These are phyloP conservation scores for Saccharomyces hybrid DNA, from an alignment of 1,139 yeast species.

Conservation along the genomic window DNA sequence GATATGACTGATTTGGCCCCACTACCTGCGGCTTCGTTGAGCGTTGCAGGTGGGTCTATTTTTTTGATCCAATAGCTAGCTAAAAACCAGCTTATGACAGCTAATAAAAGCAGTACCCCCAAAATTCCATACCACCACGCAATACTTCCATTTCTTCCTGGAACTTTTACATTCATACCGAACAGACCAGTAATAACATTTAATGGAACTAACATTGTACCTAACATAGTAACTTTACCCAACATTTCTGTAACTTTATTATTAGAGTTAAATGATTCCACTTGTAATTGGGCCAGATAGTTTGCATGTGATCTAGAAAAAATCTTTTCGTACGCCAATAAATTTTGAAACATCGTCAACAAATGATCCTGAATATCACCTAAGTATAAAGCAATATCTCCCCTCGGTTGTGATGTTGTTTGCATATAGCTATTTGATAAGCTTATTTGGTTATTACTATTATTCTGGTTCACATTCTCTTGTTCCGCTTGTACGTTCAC, in stretches of 20 bases:
- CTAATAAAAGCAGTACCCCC: constrained; percentile 42
- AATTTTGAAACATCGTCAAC: constrained; percentile 88
- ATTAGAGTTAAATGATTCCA: constrained; percentile 80
- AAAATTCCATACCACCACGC: constrained; percentile 66
- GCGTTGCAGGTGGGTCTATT: constrained; percentile 28
- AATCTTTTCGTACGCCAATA: constrained; percentile 84
- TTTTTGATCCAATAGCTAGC: constrained; percentile 38
- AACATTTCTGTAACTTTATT: constrained; percentile 79
- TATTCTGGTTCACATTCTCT: neutral
- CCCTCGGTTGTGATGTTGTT: constrained; percentile 49
- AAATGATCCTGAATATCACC: constrained; percentile 98
- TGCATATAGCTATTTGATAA: neutral
- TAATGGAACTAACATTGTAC: constrained; percentile 85
- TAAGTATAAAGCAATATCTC: constrained; percentile 75
- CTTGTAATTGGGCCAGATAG: constrained; percentile 88
- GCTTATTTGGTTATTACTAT: neutral
- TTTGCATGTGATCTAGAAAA: constrained; percentile 87
- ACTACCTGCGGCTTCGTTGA: constrained; percentile 28
- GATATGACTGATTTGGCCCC: constrained; percentile 33
- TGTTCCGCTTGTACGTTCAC: constrained; percentile 29
- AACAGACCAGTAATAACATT: constrained; percentile 86
- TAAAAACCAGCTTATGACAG: constrained; percentile 30
- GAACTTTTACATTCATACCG: constrained; percentile 92
- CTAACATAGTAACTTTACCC: constrained; percentile 81
- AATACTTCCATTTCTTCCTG: constrained; percentile 49